These are phyloP conservation scores for Linum lewisii DNA, from an alignment of 345 rosid genomes.

Conservation along the genomic window DNA sequence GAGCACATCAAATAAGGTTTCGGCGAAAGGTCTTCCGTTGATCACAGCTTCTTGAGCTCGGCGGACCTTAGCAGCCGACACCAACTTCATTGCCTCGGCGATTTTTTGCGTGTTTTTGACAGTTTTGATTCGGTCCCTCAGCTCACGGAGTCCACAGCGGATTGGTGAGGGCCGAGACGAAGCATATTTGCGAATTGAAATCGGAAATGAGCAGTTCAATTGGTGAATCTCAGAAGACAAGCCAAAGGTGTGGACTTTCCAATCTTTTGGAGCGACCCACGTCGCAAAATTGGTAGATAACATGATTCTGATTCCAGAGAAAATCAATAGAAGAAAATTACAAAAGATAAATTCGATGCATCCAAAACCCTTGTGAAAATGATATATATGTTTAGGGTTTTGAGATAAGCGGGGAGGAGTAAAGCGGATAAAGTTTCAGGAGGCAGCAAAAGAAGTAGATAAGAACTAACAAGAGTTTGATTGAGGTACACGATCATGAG, in stretches of 20 bases:
- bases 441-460: background rate
- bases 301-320: slow-evolving; percentile 19
- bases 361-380: background rate
- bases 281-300: slow-evolving; percentile 21
- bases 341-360: background rate
- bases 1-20: slow-evolving; percentile 46
- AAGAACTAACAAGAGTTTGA: background rate
- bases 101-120: slow-evolving; percentile 64
- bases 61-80: slow-evolving; percentile 71
- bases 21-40: slow-evolving; percentile 61
- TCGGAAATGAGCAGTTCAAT: slow-evolving; percentile 27
- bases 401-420: background rate
- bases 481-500: background rate
- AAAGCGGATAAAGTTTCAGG: background rate
- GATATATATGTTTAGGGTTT: background rate
- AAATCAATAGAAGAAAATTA: background rate
- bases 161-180: slow-evolving; percentile 11
- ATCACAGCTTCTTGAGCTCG: slow-evolving; percentile 87
- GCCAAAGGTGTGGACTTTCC: slow-evolving; percentile 12
- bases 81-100: slow-evolving; percentile 80
- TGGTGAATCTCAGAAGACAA: slow-evolving; percentile 18
- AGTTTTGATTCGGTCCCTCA: slow-evolving; percentile 43
- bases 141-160: slow-evolving; percentile 51
- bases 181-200: background rate
- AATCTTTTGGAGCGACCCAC: slow-evolving; percentile 23